These are phyloP conservation scores for Pseudovirgaria hyperparasitica DNA, from an alignment of 2,329 filamentous ascomycete species.

Conservation along the genomic window DNA sequence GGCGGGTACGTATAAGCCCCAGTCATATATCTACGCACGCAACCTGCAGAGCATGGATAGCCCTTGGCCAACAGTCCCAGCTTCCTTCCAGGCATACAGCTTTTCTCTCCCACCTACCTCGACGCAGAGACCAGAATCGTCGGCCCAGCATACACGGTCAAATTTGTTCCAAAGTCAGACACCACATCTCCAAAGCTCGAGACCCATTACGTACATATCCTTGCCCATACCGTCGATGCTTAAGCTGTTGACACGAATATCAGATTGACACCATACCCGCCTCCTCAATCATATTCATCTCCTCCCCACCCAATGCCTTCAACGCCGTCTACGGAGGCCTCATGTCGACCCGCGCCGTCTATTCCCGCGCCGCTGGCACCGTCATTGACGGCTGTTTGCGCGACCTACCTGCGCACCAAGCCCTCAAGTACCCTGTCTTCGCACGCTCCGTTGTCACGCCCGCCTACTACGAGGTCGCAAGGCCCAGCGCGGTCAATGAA, in stretches of 20 bases:
- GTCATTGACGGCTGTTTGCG: conserved; percentile 41
- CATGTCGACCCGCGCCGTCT: conserved; percentile 37
- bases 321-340: conserved; percentile 44
- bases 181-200: conserved; percentile 30
- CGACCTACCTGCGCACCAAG: conserved; percentile 42
- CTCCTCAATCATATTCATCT: conserved; percentile 39
- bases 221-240: background rate
- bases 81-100: conserved; percentile 39
- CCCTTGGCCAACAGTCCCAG: too few species aligned
- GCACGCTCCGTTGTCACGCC: background rate
- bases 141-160: conserved; percentile 42
- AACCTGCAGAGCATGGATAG: too few species aligned
- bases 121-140: conserved; percentile 39
- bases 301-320: conserved; percentile 30
- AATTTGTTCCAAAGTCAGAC: conserved; percentile 36
- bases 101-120: conserved; percentile 42
- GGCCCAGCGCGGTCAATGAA: background rate
- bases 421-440: conserved; percentile 31
- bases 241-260: background rate
- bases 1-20: too few species aligned
- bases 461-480: background rate
- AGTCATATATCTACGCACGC: too few species aligned
- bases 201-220: conserved; percentile 32
- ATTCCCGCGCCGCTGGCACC: conserved; percentile 33
- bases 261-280: conserved; percentile 38